Conservation (phyloP, 176 grass and related monocot genomes). For the Oryza australiensis region DNA sequence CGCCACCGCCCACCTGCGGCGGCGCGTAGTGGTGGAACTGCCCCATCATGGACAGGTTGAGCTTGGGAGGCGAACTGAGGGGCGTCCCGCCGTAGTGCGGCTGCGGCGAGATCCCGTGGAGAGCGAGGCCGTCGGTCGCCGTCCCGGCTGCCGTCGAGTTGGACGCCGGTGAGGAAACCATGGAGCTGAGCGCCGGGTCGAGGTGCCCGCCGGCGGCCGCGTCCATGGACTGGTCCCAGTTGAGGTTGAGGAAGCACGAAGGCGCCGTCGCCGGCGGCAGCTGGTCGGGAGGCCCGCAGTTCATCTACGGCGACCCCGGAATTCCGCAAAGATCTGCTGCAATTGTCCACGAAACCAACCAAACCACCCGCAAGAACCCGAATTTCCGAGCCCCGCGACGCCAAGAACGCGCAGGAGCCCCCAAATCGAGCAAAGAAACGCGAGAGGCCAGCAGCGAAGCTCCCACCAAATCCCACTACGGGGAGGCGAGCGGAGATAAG, state of each 20-base stretch:
- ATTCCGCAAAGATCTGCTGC: constrained; percentile 42
- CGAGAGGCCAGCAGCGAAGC: constrained; percentile 35
- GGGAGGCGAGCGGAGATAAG: constrained; percentile 25
- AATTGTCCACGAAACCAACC: constrained; percentile 33
- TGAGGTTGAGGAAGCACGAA: constrained; percentile 78
- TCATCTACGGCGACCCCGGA: constrained; percentile 54
- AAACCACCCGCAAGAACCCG: neutral
- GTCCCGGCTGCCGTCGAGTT: constrained; percentile 41
- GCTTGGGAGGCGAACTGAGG: constrained; percentile 71
- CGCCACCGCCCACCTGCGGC: constrained; percentile 31
- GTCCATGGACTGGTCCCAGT: constrained; percentile 87
- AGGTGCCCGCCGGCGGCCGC: constrained; percentile 43
- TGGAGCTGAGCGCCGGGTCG: constrained; percentile 57
- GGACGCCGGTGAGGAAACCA: constrained; percentile 65
- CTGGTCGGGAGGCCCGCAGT: constrained; percentile 65
- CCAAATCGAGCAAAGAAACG: constrained; percentile 45
- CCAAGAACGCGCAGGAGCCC: neutral
- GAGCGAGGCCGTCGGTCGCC: constrained; percentile 36
- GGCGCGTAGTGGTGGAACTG: constrained; percentile 48
- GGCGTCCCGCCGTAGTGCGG: constrained; percentile 54
- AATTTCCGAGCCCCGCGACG: constrained; percentile 25
- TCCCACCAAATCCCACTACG: constrained; percentile 63
- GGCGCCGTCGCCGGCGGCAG: constrained; percentile 45
- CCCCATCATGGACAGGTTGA: constrained; percentile 71
- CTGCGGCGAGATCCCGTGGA: constrained; percentile 67